phyloP scores from a whole-genome alignment of 1,284 basidiomycete genomes.

The Trametes versicolor region DNA sequence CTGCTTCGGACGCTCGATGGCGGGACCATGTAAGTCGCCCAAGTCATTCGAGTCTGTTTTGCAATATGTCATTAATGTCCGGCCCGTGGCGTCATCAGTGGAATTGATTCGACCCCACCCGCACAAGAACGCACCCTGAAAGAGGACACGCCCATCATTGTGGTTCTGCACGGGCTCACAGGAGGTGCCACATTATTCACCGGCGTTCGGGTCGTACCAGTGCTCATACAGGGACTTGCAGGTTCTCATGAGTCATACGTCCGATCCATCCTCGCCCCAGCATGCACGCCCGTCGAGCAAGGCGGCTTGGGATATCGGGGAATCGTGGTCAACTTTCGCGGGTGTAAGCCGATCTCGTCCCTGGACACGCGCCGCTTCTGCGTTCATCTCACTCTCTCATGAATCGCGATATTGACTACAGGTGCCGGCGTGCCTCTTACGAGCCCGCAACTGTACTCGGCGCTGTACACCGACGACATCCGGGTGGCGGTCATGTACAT shows the following conservation, averaged over 20 bases:
- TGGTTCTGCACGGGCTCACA: slow-evolving; percentile 88
- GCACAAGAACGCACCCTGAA: slow-evolving; percentile 60
- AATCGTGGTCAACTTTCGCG: slow-evolving; percentile 91
- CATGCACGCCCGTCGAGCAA: slow-evolving; percentile 70
- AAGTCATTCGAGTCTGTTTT: slow-evolving; percentile 10
- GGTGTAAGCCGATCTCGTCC: slow-evolving; percentile 65
- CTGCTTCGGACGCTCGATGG: slow-evolving; percentile 72
- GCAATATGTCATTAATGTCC: slow-evolving; percentile 7
- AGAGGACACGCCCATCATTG: slow-evolving; percentile 81
- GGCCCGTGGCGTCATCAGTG: slow-evolving; percentile 52
- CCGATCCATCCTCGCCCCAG: slow-evolving; percentile 78
- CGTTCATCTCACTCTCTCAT: slow-evolving; percentile 23
- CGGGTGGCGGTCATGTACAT: slow-evolving; percentile 86
- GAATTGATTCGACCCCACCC: slow-evolving; percentile 75
- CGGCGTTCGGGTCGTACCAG: slow-evolving; percentile 13
- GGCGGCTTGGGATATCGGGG: slow-evolving; percentile 90
- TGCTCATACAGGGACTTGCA: slow-evolving; percentile 42
- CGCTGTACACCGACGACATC: slow-evolving; percentile 87
- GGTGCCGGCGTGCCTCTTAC: slow-evolving; percentile 88
- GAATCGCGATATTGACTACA: slow-evolving; percentile 40
- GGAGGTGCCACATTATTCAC: slow-evolving; percentile 63
- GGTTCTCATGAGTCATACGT: slow-evolving; percentile 93
- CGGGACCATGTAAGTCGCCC: slow-evolving; percentile 68
- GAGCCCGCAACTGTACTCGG: slow-evolving; percentile 87
- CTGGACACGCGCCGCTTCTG: slow-evolving; percentile 9